These are phyloP conservation scores for Macroventuria anomochaeta DNA, from an alignment of 2,329 filamentous ascomycete genomes.

Conservation along the genomic window DNA sequence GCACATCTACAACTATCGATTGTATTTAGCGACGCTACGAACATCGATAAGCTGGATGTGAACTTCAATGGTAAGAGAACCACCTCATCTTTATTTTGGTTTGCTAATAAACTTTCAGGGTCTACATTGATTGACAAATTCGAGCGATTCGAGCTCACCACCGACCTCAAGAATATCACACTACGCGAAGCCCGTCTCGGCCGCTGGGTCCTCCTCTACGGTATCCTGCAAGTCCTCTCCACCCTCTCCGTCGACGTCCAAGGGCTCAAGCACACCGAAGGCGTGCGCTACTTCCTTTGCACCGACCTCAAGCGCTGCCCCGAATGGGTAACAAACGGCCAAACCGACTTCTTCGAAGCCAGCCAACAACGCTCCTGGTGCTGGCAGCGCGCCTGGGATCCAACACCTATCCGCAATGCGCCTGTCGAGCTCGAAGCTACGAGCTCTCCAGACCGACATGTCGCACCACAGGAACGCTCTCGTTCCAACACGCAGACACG, in stretches of 20 bases:
- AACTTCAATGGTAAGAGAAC: constrained; percentile 43
- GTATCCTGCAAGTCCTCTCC: constrained; percentile 51
- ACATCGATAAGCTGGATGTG: constrained; percentile 48
- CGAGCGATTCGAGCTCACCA: constrained; percentile 49
- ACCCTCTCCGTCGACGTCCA: constrained; percentile 52
- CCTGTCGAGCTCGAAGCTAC: constrained; percentile 43
- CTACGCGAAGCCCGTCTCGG: constrained; percentile 53
- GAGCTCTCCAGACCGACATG: background rate
- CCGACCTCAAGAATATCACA: constrained; percentile 40
- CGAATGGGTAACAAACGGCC: constrained; percentile 44
- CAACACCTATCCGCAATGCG: constrained; percentile 24
- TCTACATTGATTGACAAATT: constrained; percentile 52
- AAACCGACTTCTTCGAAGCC: constrained; percentile 38
- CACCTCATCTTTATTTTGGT: background rate
- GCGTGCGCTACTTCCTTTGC: constrained; percentile 51
- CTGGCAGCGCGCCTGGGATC: constrained; percentile 45
- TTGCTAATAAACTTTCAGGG: constrained; percentile 25
- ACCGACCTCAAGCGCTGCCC: constrained; percentile 48
- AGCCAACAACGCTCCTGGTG: constrained; percentile 44
- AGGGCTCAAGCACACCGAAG: constrained; percentile 46
- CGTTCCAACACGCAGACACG: background rate
- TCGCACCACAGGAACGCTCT: background rate
- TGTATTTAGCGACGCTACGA: constrained; percentile 50
- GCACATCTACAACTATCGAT: constrained; percentile 49
- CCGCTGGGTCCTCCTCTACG: constrained; percentile 54